These are phyloP conservation scores for Aspergillus cristatus DNA, from an alignment of 495 filamentous ascomycete genomes.

Conservation along the genomic window DNA sequence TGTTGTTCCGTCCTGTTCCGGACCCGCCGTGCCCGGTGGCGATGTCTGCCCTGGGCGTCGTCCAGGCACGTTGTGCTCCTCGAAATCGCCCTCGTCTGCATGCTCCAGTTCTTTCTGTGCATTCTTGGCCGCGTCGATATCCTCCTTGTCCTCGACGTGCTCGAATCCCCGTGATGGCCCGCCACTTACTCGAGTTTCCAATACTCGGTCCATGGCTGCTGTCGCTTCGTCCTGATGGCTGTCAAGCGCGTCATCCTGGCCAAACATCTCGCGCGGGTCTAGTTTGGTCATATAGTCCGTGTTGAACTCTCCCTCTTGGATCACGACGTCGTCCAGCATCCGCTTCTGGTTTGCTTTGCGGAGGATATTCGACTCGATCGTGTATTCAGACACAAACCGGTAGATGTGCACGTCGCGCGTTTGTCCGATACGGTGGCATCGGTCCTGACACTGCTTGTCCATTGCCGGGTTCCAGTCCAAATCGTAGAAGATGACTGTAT, in stretches of 20 bases:
- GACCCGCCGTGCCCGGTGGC: conserved; percentile 17
- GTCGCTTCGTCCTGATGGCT: conserved; percentile 53
- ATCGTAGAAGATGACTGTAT: conserved; percentile 99
- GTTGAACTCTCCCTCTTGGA: conserved; percentile 97
- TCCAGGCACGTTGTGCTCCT: conserved; percentile 51
- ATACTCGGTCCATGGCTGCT: conserved; percentile 78
- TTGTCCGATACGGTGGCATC: conserved; percentile 95
- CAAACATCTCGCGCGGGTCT: conserved; percentile 57
- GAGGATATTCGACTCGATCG: conserved; percentile 97
- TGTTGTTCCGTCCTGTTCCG: conserved; percentile 8
- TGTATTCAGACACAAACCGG: conserved; percentile 92
- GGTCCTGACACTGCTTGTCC: conserved; percentile 99
- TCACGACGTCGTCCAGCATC: conserved; percentile 95
- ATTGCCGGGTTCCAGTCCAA: conserved; percentile 99
- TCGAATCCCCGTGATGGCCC: conserved; percentile 58
- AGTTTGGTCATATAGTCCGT: conserved; percentile 94
- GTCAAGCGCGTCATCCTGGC: conserved; percentile 46
- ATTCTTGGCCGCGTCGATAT: conserved; percentile 75
- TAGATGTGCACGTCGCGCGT: conserved; percentile 98
- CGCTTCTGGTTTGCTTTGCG: conserved; percentile 95
- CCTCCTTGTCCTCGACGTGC: conserved; percentile 86
- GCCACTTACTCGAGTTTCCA: conserved; percentile 48
- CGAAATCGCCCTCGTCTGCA: conserved; percentile 84
- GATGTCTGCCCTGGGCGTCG: conserved; percentile 17
- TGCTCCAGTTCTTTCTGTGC: conserved; percentile 82